Conservation (phyloP, 169 alveolate species). For the Plasmodium ovale region DNA sequence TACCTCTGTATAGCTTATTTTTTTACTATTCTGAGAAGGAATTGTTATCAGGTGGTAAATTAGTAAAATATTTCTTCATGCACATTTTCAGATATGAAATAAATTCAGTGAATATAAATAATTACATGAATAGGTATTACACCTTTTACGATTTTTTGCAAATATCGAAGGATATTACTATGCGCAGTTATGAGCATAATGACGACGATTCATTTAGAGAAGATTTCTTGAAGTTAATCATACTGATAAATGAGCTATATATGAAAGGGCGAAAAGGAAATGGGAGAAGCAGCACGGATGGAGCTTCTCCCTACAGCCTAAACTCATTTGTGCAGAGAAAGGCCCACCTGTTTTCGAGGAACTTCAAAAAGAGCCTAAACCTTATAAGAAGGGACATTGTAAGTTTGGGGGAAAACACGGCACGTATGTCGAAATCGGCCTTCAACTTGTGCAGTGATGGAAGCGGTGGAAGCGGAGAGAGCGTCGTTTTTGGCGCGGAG, state of each 20-base stretch:
- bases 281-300: neutral
- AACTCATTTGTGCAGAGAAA: conserved; percentile 20
- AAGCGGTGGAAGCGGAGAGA: neutral
- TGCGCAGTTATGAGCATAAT: neutral
- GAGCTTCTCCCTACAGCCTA: neutral
- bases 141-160: conserved; percentile 44
- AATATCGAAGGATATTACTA: conserved; percentile 5
- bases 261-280: neutral
- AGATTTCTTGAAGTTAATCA: conserved; percentile 32
- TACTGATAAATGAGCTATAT: conserved; percentile 3
- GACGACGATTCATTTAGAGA: conserved; percentile 31
- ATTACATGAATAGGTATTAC: conserved; percentile 31
- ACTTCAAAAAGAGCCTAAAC: conserved; percentile 21
- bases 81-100: conserved; percentile 38
- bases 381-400: conserved; percentile 1
- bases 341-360: conserved; percentile 20
- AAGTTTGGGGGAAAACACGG: neutral
- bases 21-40: conserved; percentile 41
- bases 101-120: conserved; percentile 29
- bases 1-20: conserved; percentile 64
- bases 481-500: neutral
- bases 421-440: neutral
- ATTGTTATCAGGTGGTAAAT: conserved; percentile 8
- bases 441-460: neutral
- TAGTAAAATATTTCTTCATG: conserved; percentile 48